Conservation (phyloP, 1,284 basidiomycete species). For the Heimioporus retisporus region DNA sequence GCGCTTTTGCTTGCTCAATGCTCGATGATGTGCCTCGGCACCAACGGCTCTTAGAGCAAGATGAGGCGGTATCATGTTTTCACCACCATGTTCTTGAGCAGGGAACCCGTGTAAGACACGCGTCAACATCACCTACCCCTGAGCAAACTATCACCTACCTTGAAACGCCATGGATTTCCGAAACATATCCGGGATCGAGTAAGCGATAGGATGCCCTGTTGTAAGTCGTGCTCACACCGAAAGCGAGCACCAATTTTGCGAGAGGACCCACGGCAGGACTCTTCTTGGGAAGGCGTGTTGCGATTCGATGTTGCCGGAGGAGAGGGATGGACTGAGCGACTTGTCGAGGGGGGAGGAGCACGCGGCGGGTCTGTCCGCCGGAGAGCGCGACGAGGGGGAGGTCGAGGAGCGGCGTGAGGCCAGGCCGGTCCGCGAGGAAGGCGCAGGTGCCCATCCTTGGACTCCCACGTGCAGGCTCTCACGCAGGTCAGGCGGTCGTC, state of each 20-base stretch:
- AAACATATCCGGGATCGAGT: no score
- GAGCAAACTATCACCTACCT: no score
- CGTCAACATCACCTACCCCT: no score
- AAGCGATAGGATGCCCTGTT: no score
- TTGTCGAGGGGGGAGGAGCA: conserved; percentile 91
- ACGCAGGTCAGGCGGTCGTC: conserved; percentile 81
- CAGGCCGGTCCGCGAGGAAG: conserved; percentile 45
- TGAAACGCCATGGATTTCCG: no score
- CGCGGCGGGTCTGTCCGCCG: conserved; percentile 93
- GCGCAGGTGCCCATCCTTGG: conserved; percentile 30
- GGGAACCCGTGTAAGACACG: conserved; percentile 30
- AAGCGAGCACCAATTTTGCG: no score
- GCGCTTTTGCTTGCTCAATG: no score
- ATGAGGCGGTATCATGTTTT: conserved; percentile 66
- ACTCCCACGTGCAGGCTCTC: conserved; percentile 73
- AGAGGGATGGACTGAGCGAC: conserved; percentile 69
- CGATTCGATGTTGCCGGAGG: no score
- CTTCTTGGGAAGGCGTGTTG: no score
- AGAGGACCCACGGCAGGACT: no score
- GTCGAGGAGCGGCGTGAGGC: conserved; percentile 74
- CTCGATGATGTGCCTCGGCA: no score
- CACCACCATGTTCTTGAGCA: conserved; percentile 50
- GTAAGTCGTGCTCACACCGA: no score
- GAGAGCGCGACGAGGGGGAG: conserved; percentile 86
- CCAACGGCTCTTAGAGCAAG: conserved; percentile 52